Evolutionary conservation across 2,329 filamentous ascomycete genomes (phyloP).

Genomic region (Aspergillus latus): DNA sequence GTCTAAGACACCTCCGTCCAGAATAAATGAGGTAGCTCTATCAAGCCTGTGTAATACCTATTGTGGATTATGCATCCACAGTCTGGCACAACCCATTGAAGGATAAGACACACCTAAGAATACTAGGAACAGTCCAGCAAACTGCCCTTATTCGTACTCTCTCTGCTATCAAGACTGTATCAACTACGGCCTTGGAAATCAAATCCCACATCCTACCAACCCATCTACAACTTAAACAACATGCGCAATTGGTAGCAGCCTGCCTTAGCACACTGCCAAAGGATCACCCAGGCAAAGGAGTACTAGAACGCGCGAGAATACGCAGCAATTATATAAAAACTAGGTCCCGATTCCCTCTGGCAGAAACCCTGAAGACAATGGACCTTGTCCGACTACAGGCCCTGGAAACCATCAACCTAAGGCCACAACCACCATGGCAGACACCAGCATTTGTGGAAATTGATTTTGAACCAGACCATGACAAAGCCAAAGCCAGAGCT

Average conservation of each 20-base stretch:
- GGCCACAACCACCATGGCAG: neutral
- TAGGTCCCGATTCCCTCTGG: neutral
- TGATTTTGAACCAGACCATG: neutral
- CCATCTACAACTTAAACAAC: no score
- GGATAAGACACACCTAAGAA: neutral
- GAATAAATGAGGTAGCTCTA: conserved; percentile 27
- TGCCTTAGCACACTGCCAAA: neutral
- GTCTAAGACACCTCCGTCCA: conserved; percentile 23
- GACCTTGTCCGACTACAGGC: neutral
- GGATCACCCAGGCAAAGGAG: neutral
- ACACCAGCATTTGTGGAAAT: neutral
- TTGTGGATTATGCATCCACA: conserved; percentile 25
- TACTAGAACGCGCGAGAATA: neutral
- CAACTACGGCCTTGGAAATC: no score
- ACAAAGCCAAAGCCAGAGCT: neutral
- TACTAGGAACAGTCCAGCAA: no score
- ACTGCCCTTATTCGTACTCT: no score
- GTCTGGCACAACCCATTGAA: conserved; percentile 21
- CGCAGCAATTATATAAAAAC: neutral
- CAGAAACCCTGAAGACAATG: neutral
- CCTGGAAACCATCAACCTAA: neutral
- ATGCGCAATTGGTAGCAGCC: neutral
- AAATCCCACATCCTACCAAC: no score
- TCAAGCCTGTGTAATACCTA: conserved; percentile 23
- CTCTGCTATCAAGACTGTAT: no score